Base-by-base conservation (phyloP, 441 rosid genomes). In the Gossypium gossypioides region DNA sequence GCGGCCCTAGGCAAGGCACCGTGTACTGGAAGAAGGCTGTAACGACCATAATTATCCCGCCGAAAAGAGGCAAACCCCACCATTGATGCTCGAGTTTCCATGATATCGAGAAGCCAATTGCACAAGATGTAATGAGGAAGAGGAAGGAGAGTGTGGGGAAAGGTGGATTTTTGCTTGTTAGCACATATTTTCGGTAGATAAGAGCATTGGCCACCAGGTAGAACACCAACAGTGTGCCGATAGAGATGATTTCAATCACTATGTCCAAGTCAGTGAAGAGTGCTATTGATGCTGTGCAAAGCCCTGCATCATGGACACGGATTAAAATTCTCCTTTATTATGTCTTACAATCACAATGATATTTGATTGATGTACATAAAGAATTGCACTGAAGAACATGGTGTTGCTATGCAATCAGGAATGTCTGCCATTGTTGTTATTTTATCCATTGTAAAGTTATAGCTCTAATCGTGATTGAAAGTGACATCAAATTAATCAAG, bases 131-230 rank as follows among this genome's bases (percentile, higher is more conserved):
- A 71, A 91, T 86, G 64, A 93, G 84, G 81, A 85, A 69, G 69
- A 93, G 96, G 87, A 82, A 91, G 8, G 80, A 44, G 32, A 91
- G 86, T 2, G 96, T 85, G 69, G 76, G 88, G 21, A 75, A 66
- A 0, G 94, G 86, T 13, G 85, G 80, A 71, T 71, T 86, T 66
- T 77, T 66, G 81, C 85, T 79, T 6, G 78, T 78, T 68, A 86
- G 74, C 19, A 82, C 89, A 18, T 84, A 84, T 63, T 88, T 80
- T 12, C 81, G 80, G 70, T 93, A 93, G 78, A 93, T 85, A 10
- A 93, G 92, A 54, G 97, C 98, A 76, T 89, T 93, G 57, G 97
- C 91, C 48, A 93, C 97, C 18, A 93, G 55, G 85, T 91, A 91
- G 84, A 93, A 93, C 61, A 93, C 98, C 69, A 88, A 52, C 18